Evolutionary conservation across 352 stramenopile genomes (phyloP), one percentile per base, ranked within the genome.

Genomic region (Phytophthora fragariae): DNA sequence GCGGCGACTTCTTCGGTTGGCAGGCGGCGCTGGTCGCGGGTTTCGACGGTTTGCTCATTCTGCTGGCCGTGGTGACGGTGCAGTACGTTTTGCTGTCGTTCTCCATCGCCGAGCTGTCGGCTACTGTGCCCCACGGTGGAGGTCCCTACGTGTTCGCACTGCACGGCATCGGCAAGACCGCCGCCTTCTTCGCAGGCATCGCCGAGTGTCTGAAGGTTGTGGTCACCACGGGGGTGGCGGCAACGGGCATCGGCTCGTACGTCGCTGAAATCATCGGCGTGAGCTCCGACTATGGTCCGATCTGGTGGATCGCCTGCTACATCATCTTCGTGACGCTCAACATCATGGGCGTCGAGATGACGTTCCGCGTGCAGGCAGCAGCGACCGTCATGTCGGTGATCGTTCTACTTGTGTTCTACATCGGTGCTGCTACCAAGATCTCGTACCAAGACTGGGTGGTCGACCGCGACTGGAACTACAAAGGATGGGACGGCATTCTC

Each of bases 1-100:
- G 69, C 3, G 83, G 83, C 29, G 82, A 91, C 59, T 91, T 89
- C 58, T 91, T 87, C 73, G 83, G 83, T 41, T 91, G 83, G 83
- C 81, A 91, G 47, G 60, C 80, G 11, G 80, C 76, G 14, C 68
- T 91, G 17, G 72, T 84, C 59, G 79, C 83, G 15, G 83, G 83
- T 57, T 91, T 89, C 62, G 76, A 87, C 56, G 83, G 83, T 5
- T 70, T 91, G 2, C 71, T 88, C 35, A 79, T 91, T 52, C 84
- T 88, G 52, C 71, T 91, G 12, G 59, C 82, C 2, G 56, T 91
- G 57, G 78, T 88, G 17, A 88, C 83, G 1, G 83, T 87, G 65
- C 77, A 89, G 39, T 91, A 91, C 57, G 79, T 89, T 19, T 65
- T 91, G 52, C 72, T 91, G 14, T 85, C 80, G 54, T 91, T 91